Percentiles rank a stretch among this genome's conserved stretches.
These are phyloP conservation scores for Citrus reticulata DNA, from an alignment of 345 rosid species.

Conservation along the genomic window DNA sequence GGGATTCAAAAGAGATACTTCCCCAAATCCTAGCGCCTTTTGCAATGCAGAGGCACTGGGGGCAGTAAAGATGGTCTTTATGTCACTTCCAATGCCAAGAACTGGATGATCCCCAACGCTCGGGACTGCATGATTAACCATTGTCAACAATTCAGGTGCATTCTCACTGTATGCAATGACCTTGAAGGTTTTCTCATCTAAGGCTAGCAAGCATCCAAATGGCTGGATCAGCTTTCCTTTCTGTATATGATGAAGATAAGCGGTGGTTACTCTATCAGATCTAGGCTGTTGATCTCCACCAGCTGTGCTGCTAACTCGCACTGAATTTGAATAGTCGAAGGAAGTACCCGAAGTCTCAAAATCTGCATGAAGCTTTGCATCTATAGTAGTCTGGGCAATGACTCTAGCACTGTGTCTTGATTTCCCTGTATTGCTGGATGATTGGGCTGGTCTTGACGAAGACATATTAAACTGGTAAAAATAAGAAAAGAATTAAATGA, in stretches of 20 bases:
- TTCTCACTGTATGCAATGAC: constrained; percentile 93
- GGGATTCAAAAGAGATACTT: constrained; percentile 88
- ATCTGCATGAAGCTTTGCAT: constrained; percentile 89
- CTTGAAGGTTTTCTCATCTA: constrained; percentile 80
- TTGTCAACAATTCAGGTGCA: constrained; percentile 86
- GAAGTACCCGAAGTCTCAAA: constrained; percentile 89
- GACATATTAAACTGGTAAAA: constrained; percentile 49
- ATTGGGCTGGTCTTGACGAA: constrained; percentile 71
- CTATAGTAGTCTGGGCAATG: constrained; percentile 88
- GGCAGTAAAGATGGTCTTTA: constrained; percentile 71
- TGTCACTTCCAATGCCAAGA: constrained; percentile 73
- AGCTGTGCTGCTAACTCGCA: constrained; percentile 44
- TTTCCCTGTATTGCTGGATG: constrained; percentile 63
- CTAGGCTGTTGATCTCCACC: constrained; percentile 51
- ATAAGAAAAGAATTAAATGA: not conserved
- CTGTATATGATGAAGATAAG: constrained; percentile 94
- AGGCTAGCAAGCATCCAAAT: constrained; percentile 91
- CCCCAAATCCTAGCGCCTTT: constrained; percentile 83
- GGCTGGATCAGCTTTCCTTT: constrained; percentile 96
- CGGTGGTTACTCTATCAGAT: constrained; percentile 79
- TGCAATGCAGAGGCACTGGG: constrained; percentile 88
- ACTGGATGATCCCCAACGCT: constrained; percentile 83
- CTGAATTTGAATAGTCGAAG: constrained; percentile 84
- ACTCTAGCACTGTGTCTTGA: constrained; percentile 81
- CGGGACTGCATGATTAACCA: constrained; percentile 90